These are phyloP conservation scores for Corymbia citriodora DNA, from an alignment of 441 rosid genomes.

Conservation along the genomic window DNA sequence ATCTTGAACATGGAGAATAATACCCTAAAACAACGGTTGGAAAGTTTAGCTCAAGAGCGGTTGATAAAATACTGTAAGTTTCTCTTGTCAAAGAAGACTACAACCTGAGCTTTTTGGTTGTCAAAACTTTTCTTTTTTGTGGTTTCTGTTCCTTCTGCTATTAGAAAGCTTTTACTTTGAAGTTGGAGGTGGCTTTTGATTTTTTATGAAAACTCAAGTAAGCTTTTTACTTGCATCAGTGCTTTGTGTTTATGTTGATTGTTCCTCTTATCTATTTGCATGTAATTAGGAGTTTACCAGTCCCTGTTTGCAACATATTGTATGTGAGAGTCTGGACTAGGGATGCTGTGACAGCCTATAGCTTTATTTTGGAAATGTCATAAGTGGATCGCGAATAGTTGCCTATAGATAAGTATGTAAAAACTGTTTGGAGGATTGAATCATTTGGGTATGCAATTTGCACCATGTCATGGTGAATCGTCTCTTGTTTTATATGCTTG, in stretches of 20 bases:
- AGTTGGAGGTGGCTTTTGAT: background rate
- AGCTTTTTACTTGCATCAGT: background rate
- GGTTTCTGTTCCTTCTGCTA: background rate
- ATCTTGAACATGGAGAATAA: slow-evolving; percentile 47
- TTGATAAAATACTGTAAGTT: slow-evolving; percentile 37
- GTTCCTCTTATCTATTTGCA: background rate
- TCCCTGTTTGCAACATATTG: background rate
- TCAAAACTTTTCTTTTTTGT: background rate
- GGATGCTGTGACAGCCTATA: background rate
- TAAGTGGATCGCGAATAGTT: background rate
- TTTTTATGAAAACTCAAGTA: background rate
- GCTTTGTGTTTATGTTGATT: background rate
- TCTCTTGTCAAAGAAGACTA: background rate
- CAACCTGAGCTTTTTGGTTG: background rate
- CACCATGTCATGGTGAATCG: background rate
- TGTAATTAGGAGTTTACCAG: background rate
- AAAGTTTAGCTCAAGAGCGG: slow-evolving; percentile 43
- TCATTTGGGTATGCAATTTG: background rate
- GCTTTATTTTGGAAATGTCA: background rate
- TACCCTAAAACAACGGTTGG: slow-evolving; percentile 34
- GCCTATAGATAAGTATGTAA: background rate
- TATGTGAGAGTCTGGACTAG: background rate
- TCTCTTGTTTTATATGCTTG: background rate
- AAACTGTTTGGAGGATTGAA: background rate
- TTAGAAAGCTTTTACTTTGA: background rate